Evolutionary conservation across 495 filamentous ascomycete genomes (phyloP), one percentile per base, ranked within the genome.

Genomic region (Aspergillus cavernicola): DNA sequence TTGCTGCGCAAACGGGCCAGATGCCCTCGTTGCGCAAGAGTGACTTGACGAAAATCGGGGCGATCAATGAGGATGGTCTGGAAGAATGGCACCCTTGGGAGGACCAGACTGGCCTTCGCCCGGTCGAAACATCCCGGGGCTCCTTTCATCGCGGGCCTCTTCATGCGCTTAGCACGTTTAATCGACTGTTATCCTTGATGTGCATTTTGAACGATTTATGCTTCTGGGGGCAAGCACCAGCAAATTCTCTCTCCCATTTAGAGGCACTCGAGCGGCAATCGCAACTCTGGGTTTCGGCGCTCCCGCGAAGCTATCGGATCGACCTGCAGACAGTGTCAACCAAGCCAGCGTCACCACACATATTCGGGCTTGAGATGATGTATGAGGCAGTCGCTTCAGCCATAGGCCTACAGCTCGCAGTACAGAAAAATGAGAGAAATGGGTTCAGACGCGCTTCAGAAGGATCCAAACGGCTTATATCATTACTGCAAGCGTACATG

Each of bases 41-140:
- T 29, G 78, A 83, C 51, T 49, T 84, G 29, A 58, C 63, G 9
- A 60, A 61, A 19, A 58, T 80, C 26, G 70, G 73, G 0, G 60
- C 66, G 6, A 62, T 84, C 5, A 71, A 76, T 36, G 82, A 87
- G 65, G 81, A 85, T 64, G 85, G 82, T 1, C 63, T 83, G 22
- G 85, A 89, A 50, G 84, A 89, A 66, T 88, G 85, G 86, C 79
- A 86, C 60, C 81, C 80, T 12, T 89, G 84, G 86, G 72, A 72
- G 19, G 75, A 79, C 42, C 74, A 74, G 24, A 67, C 67, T 19
- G 62, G 56, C 23, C 58, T 63, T 26, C 60, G 65, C 12, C 61
- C 65, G 35, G 51, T 61, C 36, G 55, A 70, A 35, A 61, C 75
- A n/a, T 63, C 64, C 20, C 63, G 67, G 2, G 56, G 58, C 8